Conservation (phyloP, 257 asterid genomes). For the Nicotiana obtusifolia region DNA sequence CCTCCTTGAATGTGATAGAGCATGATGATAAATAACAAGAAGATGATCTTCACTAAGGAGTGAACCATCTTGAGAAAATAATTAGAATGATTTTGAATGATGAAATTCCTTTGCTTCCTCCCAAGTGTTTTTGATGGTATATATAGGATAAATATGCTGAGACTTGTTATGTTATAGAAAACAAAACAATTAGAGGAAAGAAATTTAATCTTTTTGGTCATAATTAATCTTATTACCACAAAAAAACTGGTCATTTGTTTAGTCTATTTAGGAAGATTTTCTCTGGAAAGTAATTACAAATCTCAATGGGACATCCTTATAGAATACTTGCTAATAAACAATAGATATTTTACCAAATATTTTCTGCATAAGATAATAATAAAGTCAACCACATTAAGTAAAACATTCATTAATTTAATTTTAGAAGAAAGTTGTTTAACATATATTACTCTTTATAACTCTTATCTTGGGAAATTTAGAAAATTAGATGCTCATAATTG, state of each 20-base stretch:
- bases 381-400: neutral
- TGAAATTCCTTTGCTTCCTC: neutral
- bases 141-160: no score
- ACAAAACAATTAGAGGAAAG: neutral
- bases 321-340: no score
- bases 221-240: neutral
- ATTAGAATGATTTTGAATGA: neutral
- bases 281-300: neutral
- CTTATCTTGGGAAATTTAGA: no score
- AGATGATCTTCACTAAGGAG: neutral
- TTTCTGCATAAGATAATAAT: neutral
- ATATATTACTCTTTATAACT: neutral
- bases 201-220: neutral
- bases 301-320: neutral
- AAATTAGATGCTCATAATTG: no score
- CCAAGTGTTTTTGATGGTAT: no score
- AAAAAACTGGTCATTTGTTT: no score
- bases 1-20: neutral
- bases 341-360: neutral
- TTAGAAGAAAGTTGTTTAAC: neutral
- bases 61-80: neutral
- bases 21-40: neutral
- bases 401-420: neutral
- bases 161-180: neutral
- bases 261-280: neutral